phyloP scores from a whole-genome alignment of 306 rosid genomes.

The Cicer judaicum region DNA sequence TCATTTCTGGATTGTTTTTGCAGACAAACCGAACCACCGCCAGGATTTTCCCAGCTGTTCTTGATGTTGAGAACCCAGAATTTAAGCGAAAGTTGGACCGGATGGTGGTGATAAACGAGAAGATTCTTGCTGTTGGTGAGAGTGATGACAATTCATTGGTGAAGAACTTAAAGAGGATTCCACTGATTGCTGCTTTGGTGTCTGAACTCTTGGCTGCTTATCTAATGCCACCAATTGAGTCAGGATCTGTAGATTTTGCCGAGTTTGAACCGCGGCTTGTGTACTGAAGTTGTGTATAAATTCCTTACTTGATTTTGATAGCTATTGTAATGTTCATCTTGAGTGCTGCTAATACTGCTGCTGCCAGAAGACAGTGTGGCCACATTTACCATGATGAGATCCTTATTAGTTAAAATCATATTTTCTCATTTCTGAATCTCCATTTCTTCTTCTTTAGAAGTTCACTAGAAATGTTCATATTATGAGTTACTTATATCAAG shows the following conservation, averaged over 20 bases:
- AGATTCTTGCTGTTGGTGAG: constrained; percentile 80
- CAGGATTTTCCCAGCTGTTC: constrained; percentile 92
- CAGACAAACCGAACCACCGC: constrained; percentile 99
- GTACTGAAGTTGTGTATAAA: constrained; percentile 65
- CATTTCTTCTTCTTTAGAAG: neutral
- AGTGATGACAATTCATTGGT: constrained; percentile 64
- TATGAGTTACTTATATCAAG: constrained; percentile 6
- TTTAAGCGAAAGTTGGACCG: constrained; percentile 88
- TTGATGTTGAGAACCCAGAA: constrained; percentile 95
- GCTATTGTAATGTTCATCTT: constrained; percentile 40
- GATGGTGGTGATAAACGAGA: constrained; percentile 85
- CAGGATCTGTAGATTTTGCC: constrained; percentile 95
- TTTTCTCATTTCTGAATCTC: constrained; percentile 11
- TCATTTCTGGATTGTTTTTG: constrained; percentile 31
- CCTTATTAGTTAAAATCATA: constrained; percentile 39
- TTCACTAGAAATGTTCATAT: constrained; percentile 21
- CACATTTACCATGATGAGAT: constrained; percentile 49
- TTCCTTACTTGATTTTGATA: constrained; percentile 44
- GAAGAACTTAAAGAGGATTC: constrained; percentile 95
- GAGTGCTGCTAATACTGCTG: constrained; percentile 42
- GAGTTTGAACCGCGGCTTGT: constrained; percentile 88
- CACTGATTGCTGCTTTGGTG: constrained; percentile 77
- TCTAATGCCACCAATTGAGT: constrained; percentile 91
- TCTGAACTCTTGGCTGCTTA: constrained; percentile 88
- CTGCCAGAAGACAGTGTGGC: constrained; percentile 43